A percentile compares a stretch with the other conserved stretches of the same genome.
Evolutionary conservation across 176 grass and related monocot species (phyloP).

Genomic region (Otatea glauca): DNA sequence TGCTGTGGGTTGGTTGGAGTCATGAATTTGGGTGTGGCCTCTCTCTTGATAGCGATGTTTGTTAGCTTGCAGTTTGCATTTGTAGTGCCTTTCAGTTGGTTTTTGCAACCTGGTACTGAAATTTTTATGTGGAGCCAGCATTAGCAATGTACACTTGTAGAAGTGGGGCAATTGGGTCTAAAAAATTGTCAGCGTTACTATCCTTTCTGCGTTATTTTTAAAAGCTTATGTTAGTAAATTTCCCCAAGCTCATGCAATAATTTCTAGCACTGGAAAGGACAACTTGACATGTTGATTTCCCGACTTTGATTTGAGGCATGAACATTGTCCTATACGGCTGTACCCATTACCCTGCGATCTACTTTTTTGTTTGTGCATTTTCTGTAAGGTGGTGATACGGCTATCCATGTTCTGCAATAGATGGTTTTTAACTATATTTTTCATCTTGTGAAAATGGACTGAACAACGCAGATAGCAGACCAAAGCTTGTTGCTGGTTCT

Average conservation of each 20-base stretch:
- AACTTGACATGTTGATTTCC: neutral
- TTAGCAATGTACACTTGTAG: conserved; percentile 2
- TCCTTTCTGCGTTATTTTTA: neutral
- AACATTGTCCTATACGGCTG: conserved; percentile 21
- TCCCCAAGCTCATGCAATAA: conserved; percentile 10
- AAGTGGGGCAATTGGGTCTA: conserved; percentile 1
- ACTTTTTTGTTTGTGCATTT: conserved; percentile 7
- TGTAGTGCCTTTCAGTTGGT: conserved; percentile 27
- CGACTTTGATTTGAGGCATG: neutral
- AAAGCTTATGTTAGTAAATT: conserved; percentile 13
- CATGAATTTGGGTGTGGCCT: conserved; percentile 47
- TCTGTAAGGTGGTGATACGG: conserved; percentile 7
- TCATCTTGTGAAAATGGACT: conserved; percentile 34
- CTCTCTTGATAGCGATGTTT: conserved; percentile 54
- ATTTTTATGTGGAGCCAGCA: neutral
- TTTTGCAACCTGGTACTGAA: conserved; percentile 1
- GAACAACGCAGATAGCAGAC: conserved; percentile 82
- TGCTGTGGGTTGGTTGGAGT: conserved; percentile 50
- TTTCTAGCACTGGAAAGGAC: conserved; percentile 16
- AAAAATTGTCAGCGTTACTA: neutral
- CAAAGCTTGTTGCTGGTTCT: conserved; percentile 89
- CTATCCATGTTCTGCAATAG: neutral
- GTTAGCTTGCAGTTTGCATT: conserved; percentile 43
- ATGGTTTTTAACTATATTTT: conserved; percentile 34
- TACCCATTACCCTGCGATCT: neutral